Percentiles rank a stretch among this genome's conserved stretches.
Evolutionary conservation across 306 rosid species (phyloP).

Genomic region (Arachis hypogaea): DNA sequence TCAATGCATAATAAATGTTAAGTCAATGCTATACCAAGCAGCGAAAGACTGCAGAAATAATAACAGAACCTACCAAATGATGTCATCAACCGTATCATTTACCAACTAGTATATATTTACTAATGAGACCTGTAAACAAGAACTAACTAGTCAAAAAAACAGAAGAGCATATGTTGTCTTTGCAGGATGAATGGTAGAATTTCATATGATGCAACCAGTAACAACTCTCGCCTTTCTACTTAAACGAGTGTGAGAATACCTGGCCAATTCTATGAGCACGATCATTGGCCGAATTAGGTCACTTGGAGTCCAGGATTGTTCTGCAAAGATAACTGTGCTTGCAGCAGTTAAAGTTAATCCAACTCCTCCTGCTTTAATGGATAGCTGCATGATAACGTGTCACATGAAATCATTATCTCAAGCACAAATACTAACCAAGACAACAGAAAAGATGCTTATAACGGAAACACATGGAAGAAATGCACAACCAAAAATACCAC

Average conservation of each 20-base stretch:
- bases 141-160: slow-evolving; percentile 36
- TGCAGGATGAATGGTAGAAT: not conserved
- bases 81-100: slow-evolving; percentile 93
- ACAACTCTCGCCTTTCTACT: not conserved
- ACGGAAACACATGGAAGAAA: no score
- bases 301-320: slow-evolving; percentile 68
- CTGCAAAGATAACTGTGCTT: no score
- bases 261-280: slow-evolving; percentile 99
- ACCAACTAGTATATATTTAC: slow-evolving; percentile 91
- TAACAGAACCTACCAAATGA: slow-evolving; percentile 70
- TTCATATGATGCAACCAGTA: slow-evolving; percentile 20
- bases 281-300: slow-evolving; percentile 96
- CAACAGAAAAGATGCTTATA: no score
- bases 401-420: no score
- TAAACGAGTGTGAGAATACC: slow-evolving; percentile 50
- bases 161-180: slow-evolving; percentile 12
- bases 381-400: no score
- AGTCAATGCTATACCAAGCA: slow-evolving; percentile 18
- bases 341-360: no score
- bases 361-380: no score
- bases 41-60: not conserved
- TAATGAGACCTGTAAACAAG: slow-evolving; percentile 68
- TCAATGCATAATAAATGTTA: slow-evolving; percentile 23
- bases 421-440: no score
- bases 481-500: slow-evolving; percentile 22